phyloP scores from a whole-genome alignment of 225 moss, liverwort and hornwort genomes.

The Neckera pumila region DNA sequence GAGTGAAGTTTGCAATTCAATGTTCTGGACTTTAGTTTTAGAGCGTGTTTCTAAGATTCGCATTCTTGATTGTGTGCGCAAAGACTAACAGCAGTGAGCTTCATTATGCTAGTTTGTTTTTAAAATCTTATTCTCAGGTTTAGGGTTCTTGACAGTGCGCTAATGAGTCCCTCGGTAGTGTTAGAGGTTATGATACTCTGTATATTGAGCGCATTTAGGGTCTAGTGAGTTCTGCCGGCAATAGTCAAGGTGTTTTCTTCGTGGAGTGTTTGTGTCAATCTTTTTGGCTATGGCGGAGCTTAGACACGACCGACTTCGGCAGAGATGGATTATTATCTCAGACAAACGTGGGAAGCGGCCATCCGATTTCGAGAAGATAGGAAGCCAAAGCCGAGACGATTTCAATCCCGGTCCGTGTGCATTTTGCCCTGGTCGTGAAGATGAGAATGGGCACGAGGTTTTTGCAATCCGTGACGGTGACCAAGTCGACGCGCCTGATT shows the following conservation, averaged over 20 bases:
- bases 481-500: conserved; percentile 28
- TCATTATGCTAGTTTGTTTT: not conserved
- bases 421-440: conserved; percentile 51
- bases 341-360: conserved; percentile 59
- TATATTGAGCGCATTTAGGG: not conserved
- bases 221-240: not conserved
- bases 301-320: conserved; percentile 48
- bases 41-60: not conserved
- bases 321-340: conserved; percentile 68
- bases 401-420: conserved; percentile 40
- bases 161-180: not conserved
- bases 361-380: conserved; percentile 22
- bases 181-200: not conserved
- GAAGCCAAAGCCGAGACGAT: not conserved
- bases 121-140: not conserved
- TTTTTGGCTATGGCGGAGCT: conserved; percentile 45
- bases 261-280: not conserved
- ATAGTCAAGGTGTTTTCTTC: not conserved
- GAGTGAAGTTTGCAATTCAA: not conserved
- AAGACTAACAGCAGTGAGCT: not conserved
- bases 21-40: not conserved
- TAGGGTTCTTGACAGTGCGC: not conserved
- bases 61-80: not conserved
- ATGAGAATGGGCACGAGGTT: conserved; percentile 41
- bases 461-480: conserved; percentile 30